Evolutionary conservation across 768 basidiomycete species (phyloP).

Genomic region (Trametes villosa): DNA sequence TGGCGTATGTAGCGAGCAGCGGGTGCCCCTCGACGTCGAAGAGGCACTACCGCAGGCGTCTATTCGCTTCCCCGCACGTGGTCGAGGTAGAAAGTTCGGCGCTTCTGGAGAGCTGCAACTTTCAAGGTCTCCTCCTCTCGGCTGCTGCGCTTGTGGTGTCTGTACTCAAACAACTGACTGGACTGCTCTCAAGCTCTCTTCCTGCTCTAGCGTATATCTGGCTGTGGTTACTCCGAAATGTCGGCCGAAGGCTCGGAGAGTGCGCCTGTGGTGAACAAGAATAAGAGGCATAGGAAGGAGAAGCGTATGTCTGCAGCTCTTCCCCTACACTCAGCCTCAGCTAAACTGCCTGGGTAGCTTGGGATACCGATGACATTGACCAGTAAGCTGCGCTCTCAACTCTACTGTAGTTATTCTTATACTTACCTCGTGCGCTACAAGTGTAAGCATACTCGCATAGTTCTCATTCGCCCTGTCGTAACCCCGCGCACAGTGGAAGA

Average conservation of each 20-base stretch:
- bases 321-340: neutral
- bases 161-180: no score
- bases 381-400: constrained; percentile 65
- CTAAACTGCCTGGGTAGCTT: constrained; percentile 59
- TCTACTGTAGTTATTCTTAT: neutral
- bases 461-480: neutral
- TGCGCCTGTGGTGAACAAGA: constrained; percentile 65
- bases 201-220: neutral
- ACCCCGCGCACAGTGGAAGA: constrained; percentile 63
- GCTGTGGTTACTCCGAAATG: neutral
- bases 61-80: no score
- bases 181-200: no score
- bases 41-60: neutral
- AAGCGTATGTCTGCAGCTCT: constrained; percentile 71
- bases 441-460: constrained; percentile 32
- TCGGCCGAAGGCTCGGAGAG: constrained; percentile 10
- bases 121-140: no score
- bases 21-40: neutral
- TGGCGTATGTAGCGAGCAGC: neutral
- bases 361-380: constrained; percentile 99
- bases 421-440: constrained; percentile 22
- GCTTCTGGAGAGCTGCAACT: no score
- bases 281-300: constrained; percentile 90
- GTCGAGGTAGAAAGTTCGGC: no score
- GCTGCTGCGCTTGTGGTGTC: no score